These are phyloP conservation scores for Iberis pinnata DNA, from an alignment of 345 rosid species.

Conservation along the genomic window DNA sequence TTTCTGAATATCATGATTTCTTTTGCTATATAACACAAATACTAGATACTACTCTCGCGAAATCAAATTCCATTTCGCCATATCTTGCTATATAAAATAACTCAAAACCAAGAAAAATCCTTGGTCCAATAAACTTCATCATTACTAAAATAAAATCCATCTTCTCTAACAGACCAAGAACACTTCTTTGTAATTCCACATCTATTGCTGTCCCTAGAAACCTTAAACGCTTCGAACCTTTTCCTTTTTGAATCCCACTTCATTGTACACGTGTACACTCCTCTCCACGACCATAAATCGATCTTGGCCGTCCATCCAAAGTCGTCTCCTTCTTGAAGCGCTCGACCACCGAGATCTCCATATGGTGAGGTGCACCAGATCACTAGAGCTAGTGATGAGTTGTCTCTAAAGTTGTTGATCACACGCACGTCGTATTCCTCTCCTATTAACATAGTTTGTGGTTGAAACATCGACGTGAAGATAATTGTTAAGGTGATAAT, in stretches of 20 bases:
- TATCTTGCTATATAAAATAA: neutral
- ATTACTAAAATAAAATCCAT: slow-evolving; percentile 75
- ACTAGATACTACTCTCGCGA: too few species aligned
- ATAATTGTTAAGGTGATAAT: slow-evolving; percentile 23
- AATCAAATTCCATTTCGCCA: too few species aligned
- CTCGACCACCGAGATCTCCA: slow-evolving; percentile 80
- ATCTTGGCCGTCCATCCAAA: slow-evolving; percentile 60
- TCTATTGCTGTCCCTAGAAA: slow-evolving; percentile 44
- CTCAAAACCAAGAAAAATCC: slow-evolving; percentile 60
- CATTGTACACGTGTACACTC: slow-evolving; percentile 53
- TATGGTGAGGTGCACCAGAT: slow-evolving; percentile 72
- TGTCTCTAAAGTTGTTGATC: slow-evolving; percentile 71
- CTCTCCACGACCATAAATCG: slow-evolving; percentile 36
- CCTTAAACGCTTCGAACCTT: slow-evolving; percentile 59
- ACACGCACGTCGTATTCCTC: slow-evolving; percentile 65
- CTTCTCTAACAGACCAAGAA: slow-evolving; percentile 82
- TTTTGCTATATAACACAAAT: too few species aligned
- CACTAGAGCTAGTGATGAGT: slow-evolving; percentile 77
- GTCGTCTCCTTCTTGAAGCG: slow-evolving; percentile 89
- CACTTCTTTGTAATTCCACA: slow-evolving; percentile 62
- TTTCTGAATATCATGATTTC: slow-evolving; percentile 71
- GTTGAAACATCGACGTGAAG: slow-evolving; percentile 34
- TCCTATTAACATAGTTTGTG: slow-evolving; percentile 29
- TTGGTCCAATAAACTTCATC: slow-evolving; percentile 81
- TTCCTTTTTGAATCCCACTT: slow-evolving; percentile 61